Base-by-base conservation (phyloP, 1,139 yeast genomes). In the Candida freyschussii region DNA sequence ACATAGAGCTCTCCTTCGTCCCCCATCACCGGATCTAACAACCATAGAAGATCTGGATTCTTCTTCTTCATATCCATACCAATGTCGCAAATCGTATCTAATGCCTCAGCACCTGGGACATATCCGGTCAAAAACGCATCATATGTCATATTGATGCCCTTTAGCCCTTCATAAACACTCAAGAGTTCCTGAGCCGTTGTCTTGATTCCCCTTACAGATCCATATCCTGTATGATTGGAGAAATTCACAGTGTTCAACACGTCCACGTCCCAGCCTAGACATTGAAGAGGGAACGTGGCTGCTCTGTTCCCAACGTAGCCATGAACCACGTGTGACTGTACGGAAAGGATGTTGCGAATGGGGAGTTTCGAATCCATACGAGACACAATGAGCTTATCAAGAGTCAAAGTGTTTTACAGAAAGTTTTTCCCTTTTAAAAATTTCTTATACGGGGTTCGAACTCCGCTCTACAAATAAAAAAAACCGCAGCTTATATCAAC, bases 1-100 rank as follows among this genome's bases (percentile, higher is more conserved):
- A 81, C 87, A 44, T 81, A 81, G 15, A 79, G 47, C 41, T 70
- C 66, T 11, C 83, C 85, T 47, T 79, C 78, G 53, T 81, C 89
- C 2, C 91, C 91, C 74, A 81, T 71, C 1, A 81, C 83, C 1
- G 91, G 87, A 52, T 81, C 91, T 44, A 80, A 58, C 17, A 80
- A 58, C 62, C 78, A 72, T 7, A 59, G 23, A 11, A 50, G 18
- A 1, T 44, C 21, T 1, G 53, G 52, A 22, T 52, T 46, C 17
- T 32, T 21, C 11, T 17, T 20, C 37, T 59, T 58, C 10, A 39
- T 27, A 11, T 50, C 48, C 9, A 33, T 24, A 10, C 60, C 59
- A 27, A 54, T 52, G 14, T 41, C 36, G 5, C 57, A 59, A 43
- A 59, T 52, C 12, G 59, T 62, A 24, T 55, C 52, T 27, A 77